Percentiles rank a stretch among this genome's conserved stretches.
Conservation (phyloP, 2,329 filamentous ascomycete species). For the Fusarium sp. region DNA sequence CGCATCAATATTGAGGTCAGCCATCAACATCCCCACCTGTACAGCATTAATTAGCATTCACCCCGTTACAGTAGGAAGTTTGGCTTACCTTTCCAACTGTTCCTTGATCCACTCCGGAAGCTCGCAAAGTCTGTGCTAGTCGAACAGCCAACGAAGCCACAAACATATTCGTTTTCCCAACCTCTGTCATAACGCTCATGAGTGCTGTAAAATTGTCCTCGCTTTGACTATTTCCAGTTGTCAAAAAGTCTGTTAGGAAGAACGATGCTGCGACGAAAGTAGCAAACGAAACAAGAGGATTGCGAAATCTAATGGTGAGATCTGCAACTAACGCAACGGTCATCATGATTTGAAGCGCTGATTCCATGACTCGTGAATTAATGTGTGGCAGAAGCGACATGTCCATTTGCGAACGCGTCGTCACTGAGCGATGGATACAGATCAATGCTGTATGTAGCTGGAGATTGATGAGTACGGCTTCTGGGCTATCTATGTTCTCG, state of each 20-base stretch:
- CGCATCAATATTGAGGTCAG: conserved; percentile 8
- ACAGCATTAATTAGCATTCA: not conserved
- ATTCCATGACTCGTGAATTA: conserved; percentile 15
- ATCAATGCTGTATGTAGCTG: conserved; percentile 35
- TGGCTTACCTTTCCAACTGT: conserved; percentile 26
- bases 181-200: conserved; percentile 59
- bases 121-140: conserved; percentile 74
- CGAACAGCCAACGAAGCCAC: conserved; percentile 66
- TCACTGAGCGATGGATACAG: conserved; percentile 20
- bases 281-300: conserved; percentile 26
- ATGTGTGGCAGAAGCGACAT: conserved; percentile 19
- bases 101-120: conserved; percentile 20
- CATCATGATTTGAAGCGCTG: conserved; percentile 35
- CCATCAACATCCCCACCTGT: conserved; percentile 21
- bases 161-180: conserved; percentile 57
- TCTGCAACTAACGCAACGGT: conserved; percentile 32
- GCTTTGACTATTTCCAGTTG: conserved; percentile 3
- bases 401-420: conserved; percentile 25
- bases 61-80: too few relatives aligned
- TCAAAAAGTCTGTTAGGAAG: conserved; percentile 23
- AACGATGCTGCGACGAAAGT: conserved; percentile 32
- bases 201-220: conserved; percentile 75
- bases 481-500: conserved; percentile 27
- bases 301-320: conserved; percentile 21
- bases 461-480: conserved; percentile 35